Conservation (phyloP, 2,329 filamentous ascomycete species). For the Sporothrix sp. region DNA sequence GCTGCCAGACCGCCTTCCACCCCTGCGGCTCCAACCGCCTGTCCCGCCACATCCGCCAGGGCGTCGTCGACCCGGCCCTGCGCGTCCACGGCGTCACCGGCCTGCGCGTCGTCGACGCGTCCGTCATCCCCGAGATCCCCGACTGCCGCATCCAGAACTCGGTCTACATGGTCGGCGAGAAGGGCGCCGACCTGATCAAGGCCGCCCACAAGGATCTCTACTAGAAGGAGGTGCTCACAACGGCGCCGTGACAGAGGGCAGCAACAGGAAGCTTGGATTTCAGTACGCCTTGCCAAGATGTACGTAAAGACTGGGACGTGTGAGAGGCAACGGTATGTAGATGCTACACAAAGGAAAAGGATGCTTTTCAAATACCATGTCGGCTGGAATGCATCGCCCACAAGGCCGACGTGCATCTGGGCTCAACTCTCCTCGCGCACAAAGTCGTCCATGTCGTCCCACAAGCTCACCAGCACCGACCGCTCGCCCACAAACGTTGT, state of each 20-base stretch:
- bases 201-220: slow-evolving; percentile 23
- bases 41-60: slow-evolving; percentile 39
- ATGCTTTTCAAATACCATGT: too few species aligned
- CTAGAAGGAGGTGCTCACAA: too few species aligned
- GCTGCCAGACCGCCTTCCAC: slow-evolving; percentile 51
- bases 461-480: slow-evolving; percentile 3
- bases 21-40: slow-evolving; percentile 48
- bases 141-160: slow-evolving; percentile 45
- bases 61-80: slow-evolving; percentile 37
- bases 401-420: too few species aligned
- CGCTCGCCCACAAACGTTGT: slow-evolving; percentile 1
- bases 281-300: too few species aligned
- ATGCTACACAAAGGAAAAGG: too few species aligned
- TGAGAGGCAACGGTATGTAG: too few species aligned
- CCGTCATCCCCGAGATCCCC: slow-evolving; percentile 13
- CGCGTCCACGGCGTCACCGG: slow-evolving; percentile 14
- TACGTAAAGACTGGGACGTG: too few species aligned
- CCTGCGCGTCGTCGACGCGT: slow-evolving; percentile 16
- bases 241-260: too few species aligned
- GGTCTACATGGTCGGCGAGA: slow-evolving; percentile 52
- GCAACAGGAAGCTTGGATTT: too few species aligned
- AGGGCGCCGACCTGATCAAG: slow-evolving; percentile 38
- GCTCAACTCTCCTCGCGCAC: background rate
- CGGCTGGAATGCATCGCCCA: too few species aligned
- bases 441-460: slow-evolving; percentile 6